Evolutionary conservation across 768 basidiomycete genomes (phyloP).

Genomic region (Sporobolomyces pararoseus): DNA sequence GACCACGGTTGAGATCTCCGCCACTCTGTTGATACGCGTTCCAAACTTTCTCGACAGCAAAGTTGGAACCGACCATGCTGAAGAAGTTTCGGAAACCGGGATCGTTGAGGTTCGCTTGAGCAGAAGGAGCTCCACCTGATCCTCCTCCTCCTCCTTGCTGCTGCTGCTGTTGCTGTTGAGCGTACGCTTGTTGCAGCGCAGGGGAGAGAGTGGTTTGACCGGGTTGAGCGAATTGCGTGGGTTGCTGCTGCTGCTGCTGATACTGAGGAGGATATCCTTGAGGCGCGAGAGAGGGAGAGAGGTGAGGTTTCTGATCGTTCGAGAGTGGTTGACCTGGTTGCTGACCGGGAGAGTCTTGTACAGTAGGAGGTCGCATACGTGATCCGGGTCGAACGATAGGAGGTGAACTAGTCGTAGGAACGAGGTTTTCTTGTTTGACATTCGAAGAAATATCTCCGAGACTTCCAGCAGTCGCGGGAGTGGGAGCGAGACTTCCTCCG

Average conservation of each 20-base stretch:
- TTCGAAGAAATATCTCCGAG: not conserved
- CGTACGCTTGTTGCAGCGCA: not conserved
- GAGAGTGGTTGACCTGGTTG: not conserved
- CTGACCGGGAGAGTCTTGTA: slow-evolving; percentile 2
- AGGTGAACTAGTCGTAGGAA: not conserved
- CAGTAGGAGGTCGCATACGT: not conserved
- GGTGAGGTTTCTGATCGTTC: not conserved
- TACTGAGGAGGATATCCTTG: not conserved
- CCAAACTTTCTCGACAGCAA: slow-evolving; percentile 11
- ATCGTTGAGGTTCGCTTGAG: slow-evolving; percentile 7
- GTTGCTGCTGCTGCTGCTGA: not conserved
- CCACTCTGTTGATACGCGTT: slow-evolving; percentile 9
- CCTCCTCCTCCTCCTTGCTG: not conserved
- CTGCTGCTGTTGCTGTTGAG: not conserved
- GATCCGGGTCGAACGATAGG: slow-evolving; percentile 10
- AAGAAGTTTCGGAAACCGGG: slow-evolving; percentile 29
- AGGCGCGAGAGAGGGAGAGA: not conserved
- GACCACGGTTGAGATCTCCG: slow-evolving; percentile 5
- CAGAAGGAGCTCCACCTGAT: not conserved
- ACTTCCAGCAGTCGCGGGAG: slow-evolving; percentile 23
- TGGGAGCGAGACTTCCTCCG: slow-evolving; percentile 28
- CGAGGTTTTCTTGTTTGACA: not conserved
- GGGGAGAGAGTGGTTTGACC: not conserved
- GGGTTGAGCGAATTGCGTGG: not conserved
- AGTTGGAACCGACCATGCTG: slow-evolving; percentile 18